Evolutionary conservation across 148 eudicot species (phyloP), one percentile per base, ranked within the genome.

Genomic region (Silene latifolia): DNA sequence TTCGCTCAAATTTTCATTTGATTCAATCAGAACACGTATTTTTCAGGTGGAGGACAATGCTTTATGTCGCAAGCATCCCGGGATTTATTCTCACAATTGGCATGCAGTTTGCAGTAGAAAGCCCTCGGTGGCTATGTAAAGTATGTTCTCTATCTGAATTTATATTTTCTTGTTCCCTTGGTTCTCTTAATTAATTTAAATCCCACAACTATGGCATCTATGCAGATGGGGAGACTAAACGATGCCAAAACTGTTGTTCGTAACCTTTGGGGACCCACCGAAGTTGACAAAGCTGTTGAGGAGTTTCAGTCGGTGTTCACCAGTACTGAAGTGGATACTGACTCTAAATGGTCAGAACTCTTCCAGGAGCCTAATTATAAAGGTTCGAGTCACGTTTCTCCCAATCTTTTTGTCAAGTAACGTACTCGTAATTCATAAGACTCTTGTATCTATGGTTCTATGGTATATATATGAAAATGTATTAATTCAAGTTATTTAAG

Each of bases 81-180:
- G 97, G 94, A 25, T 84, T 91, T 80, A 53, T 85, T 82, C 77
- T 91, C 73, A 74, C 80, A 24, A 65, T 82, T 24, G 97, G 97
- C 8, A 88, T 89, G 92, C 92, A 88, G 74, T 88, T 90, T 81
- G 88, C 92, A 59, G 93, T 83, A 65, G 97, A 91, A 18, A 91
- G 97, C 75, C 93, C 97, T 46, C 88, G 93, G 24, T 91, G 97
- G 97, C 82, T 91, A 69, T 89, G 90, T 75, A 88, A 90, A 80
- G 97, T 91, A 89, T 65, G 63, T 82, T 69, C 48, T 71, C 72
- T 19, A 47, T 24, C 27, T 29, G 15, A 17, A 20, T 6, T 57
- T 25, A 63, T 72, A 57, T 1, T 32, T 29, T 71, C 67, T 67
- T 59, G 29, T 23, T 62, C 47, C 39, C 39, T 35, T 35, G 39